A percentile compares a stretch with the other conserved stretches of the same genome.
phyloP scores from a whole-genome alignment of 495 filamentous ascomycete genomes.

The Penicillium mononematosum region DNA sequence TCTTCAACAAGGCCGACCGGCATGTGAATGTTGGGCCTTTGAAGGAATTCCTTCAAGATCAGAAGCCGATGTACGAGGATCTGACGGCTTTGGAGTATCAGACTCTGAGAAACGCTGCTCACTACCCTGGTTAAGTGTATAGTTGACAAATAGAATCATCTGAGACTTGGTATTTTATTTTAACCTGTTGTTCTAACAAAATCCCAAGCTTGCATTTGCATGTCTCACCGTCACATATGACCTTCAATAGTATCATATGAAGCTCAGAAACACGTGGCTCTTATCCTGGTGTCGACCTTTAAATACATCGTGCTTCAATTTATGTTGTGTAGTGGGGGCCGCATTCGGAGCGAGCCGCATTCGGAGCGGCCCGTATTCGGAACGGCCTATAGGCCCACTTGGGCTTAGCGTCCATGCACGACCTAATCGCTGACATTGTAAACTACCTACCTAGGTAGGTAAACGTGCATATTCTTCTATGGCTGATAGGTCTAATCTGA shows the following conservation, averaged over 20 bases:
- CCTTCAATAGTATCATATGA: too few species aligned
- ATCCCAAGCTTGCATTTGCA: neutral
- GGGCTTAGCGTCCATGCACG: neutral
- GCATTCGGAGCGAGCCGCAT: neutral
- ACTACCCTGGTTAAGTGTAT: neutral
- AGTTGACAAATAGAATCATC: neutral
- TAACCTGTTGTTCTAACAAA: neutral
- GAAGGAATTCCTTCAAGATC: constrained; percentile 4
- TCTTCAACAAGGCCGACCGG: constrained; percentile 13
- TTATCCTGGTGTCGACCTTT: too few species aligned
- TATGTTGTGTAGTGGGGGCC: too few species aligned
- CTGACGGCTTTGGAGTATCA: constrained; percentile 16
- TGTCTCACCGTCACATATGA: too few species aligned
- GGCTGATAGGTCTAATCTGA: neutral
- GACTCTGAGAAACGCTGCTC: constrained; percentile 2
- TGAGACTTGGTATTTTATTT: too few species aligned
- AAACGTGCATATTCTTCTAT: too few species aligned
- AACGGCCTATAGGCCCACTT: neutral
- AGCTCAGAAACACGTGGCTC: too few species aligned
- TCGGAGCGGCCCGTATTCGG: neutral
- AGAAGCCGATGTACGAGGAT: constrained; percentile 10
- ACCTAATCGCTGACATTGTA: neutral
- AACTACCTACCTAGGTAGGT: too few species aligned
- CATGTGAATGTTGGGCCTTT: constrained; percentile 11
- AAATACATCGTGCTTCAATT: too few species aligned